Conservation (phyloP, 164 flowering plant species). For the Vitis rupestris region DNA sequence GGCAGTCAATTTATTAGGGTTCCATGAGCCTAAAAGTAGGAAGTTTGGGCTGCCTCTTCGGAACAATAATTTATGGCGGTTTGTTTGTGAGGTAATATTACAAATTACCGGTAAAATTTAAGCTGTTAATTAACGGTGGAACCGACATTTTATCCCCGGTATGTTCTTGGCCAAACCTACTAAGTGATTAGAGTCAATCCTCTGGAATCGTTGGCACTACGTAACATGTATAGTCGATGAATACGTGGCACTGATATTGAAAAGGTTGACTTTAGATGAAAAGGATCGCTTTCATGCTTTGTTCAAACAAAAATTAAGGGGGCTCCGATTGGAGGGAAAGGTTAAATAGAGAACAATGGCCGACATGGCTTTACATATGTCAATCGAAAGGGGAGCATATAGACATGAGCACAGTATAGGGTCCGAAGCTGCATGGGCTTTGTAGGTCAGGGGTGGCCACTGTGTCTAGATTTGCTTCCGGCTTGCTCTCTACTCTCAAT, state of each 20-base stretch:
- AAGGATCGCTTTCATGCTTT: background rate
- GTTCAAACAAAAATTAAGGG: constrained; percentile 1
- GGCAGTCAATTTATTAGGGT: too few relatives aligned
- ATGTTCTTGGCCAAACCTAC: too few relatives aligned
- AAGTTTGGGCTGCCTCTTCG: too few relatives aligned
- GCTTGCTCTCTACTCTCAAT: constrained; percentile 2
- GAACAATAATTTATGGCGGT: too few relatives aligned
- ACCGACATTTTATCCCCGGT: too few relatives aligned
- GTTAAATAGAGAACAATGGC: constrained; percentile 18
- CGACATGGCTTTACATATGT: constrained; percentile 25
- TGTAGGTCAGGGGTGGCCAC: constrained; percentile 26
- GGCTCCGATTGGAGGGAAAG: background rate
- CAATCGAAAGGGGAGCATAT: constrained; percentile 16
- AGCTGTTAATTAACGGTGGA: too few relatives aligned
- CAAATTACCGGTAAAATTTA: too few relatives aligned
- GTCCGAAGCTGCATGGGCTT: constrained; percentile 21
- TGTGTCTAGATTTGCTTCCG: constrained; percentile 33
- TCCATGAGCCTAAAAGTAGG: too few relatives aligned
- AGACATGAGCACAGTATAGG: constrained; percentile 18
- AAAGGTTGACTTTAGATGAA: background rate
- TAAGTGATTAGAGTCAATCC: too few relatives aligned
- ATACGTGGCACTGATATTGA: background rate
- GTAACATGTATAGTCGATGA: background rate
- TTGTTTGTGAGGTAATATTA: too few relatives aligned
- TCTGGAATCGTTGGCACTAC: too few relatives aligned